These are phyloP conservation scores for Colletotrichum caudatum DNA, from an alignment of 2,329 filamentous ascomycete species.

Conservation along the genomic window DNA sequence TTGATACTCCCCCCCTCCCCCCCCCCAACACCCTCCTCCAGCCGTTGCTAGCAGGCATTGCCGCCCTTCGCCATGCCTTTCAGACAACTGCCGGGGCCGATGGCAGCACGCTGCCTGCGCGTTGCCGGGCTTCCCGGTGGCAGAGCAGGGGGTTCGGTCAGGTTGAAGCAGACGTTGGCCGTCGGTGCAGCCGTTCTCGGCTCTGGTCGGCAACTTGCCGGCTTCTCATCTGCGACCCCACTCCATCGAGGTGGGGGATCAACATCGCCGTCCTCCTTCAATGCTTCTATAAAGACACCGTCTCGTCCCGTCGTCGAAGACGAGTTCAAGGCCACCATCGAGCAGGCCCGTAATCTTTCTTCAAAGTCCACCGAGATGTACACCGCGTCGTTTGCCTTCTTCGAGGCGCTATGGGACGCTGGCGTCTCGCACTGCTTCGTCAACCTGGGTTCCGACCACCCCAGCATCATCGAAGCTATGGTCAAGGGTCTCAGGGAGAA, in stretches of 20 bases:
- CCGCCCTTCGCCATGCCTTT: constrained; percentile 32
- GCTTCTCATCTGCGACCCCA: constrained; percentile 33
- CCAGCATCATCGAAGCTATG: constrained; percentile 79
- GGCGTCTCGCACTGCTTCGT: constrained; percentile 71
- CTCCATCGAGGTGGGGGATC: constrained; percentile 31
- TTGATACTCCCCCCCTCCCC: constrained; percentile 17
- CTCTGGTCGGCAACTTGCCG: constrained; percentile 29
- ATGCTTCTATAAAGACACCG: constrained; percentile 30
- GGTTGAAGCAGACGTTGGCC: constrained; percentile 26
- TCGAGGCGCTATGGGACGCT: constrained; percentile 82
- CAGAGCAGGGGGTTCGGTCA: constrained; percentile 15
- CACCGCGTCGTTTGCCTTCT: constrained; percentile 84
- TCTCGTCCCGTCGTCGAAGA: constrained; percentile 24
- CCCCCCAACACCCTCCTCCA: background rate
- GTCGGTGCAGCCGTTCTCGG: constrained; percentile 27
- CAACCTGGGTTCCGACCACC: constrained; percentile 73
- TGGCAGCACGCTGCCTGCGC: constrained; percentile 31
- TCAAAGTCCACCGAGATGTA: constrained; percentile 60
- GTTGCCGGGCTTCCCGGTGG: constrained; percentile 17
- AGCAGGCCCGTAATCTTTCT: constrained; percentile 31
- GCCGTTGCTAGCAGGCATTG: background rate
- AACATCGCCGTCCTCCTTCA: constrained; percentile 15
- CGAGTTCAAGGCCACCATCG: constrained; percentile 28
- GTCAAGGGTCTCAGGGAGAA: constrained; percentile 77
- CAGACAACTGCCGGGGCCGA: constrained; percentile 32